Conservation (phyloP, 129 eudicot species). For the Arctium minus region DNA sequence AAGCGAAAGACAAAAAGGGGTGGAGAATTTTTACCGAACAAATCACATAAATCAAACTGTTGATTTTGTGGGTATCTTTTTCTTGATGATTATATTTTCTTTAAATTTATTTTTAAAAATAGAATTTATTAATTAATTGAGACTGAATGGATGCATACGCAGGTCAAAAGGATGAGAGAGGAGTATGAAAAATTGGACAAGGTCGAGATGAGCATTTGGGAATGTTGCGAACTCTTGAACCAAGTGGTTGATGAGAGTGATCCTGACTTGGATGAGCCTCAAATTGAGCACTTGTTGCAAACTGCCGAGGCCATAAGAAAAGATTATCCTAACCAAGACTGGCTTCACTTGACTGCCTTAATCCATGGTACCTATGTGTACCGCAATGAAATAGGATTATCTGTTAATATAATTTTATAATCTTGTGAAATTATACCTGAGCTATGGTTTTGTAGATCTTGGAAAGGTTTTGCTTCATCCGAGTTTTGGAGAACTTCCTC, state of each 20-base stretch:
- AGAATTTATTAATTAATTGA: background rate
- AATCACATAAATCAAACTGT: constrained; percentile 38
- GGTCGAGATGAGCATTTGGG: constrained; percentile 88
- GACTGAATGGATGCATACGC: background rate
- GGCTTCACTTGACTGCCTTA: constrained; percentile 78
- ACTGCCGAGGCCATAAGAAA: constrained; percentile 78
- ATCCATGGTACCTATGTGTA: constrained; percentile 46
- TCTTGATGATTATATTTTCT: background rate
- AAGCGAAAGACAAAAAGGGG: constrained; percentile 68
- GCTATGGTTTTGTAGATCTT: constrained; percentile 45
- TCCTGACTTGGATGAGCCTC: constrained; percentile 88
- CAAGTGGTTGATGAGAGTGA: constrained; percentile 78
- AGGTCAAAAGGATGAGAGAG: constrained; percentile 75
- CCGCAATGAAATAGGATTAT: background rate
- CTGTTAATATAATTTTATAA: background rate
- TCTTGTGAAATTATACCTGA: background rate
- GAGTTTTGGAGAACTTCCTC: constrained; percentile 84
- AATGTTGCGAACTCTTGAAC: constrained; percentile 75
- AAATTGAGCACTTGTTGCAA: constrained; percentile 71
- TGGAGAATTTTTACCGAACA: constrained; percentile 55
- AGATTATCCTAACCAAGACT: constrained; percentile 71
- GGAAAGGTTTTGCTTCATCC: constrained; percentile 84
- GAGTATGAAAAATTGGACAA: constrained; percentile 63
- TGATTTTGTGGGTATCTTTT: constrained; percentile 18
- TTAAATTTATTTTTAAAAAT: background rate